These are phyloP conservation scores for Fusarium keratoplasticum DNA, from an alignment of 2,329 filamentous ascomycete genomes.

Conservation along the genomic window DNA sequence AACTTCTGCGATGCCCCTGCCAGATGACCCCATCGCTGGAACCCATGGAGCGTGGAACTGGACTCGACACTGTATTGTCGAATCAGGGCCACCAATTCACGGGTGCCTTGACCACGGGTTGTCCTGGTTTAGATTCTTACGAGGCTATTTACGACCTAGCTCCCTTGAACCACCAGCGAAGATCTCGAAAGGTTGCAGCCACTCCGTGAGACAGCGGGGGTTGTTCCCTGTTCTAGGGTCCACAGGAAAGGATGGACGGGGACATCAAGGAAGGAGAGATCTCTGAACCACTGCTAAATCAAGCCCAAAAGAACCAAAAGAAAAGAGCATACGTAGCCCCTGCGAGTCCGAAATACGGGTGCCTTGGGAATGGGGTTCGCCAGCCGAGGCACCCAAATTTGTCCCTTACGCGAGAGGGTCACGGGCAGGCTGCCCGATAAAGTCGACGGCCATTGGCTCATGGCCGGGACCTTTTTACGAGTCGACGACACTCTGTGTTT, in stretches of 20 bases:
- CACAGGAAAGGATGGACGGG: not conserved
- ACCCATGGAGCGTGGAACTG: not conserved
- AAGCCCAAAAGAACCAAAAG: not conserved
- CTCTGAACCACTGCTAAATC: not conserved
- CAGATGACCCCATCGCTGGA: not conserved
- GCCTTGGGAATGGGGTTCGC: slow-evolving; percentile 42
- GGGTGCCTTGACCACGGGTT: slow-evolving; percentile 22
- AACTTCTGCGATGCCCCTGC: slow-evolving; percentile 4
- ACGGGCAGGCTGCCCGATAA: slow-evolving; percentile 46
- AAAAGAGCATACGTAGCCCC: slow-evolving; percentile 41
- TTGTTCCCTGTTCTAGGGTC: not conserved
- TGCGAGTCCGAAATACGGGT: slow-evolving; percentile 41
- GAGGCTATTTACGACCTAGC: slow-evolving; percentile 10
- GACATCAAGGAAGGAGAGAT: not conserved
- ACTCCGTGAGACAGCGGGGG: slow-evolving; percentile 1
- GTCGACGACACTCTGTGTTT: slow-evolving; percentile 13
- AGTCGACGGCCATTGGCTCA: slow-evolving; percentile 38
- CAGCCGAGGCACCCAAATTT: slow-evolving; percentile 33
- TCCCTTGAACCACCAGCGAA: not conserved
- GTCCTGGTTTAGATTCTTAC: slow-evolving; percentile 14
- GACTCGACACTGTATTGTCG: not conserved
- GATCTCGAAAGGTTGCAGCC: slow-evolving; percentile 10
- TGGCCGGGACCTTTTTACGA: slow-evolving; percentile 13
- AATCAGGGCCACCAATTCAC: slow-evolving; percentile 17
- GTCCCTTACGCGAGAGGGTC: slow-evolving; percentile 24